Conservation (phyloP, 2,329 filamentous ascomycete genomes). For the Incumbomyces lentus region DNA sequence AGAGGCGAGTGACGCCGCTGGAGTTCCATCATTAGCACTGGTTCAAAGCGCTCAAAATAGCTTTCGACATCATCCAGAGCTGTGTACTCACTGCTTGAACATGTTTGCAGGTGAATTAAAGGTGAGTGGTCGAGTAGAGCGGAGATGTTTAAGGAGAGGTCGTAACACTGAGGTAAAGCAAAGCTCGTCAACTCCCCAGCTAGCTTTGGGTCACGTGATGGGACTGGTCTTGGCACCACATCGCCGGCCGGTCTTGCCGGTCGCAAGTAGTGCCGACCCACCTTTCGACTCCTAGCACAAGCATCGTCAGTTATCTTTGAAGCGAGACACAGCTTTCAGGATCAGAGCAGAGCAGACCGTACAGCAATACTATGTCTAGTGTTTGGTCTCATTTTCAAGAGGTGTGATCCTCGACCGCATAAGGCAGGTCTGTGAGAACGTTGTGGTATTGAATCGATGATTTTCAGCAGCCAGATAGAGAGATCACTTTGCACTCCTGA, state of each 20-base stretch:
- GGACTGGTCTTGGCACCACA: not conserved
- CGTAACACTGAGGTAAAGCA: constrained; percentile 4
- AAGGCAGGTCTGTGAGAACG: no score
- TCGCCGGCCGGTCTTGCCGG: not conserved
- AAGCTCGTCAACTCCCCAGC: not conserved
- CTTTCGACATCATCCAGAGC: constrained; percentile 2
- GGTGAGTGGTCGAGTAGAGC: constrained; percentile 6
- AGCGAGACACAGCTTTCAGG: no score
- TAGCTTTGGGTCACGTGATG: not conserved
- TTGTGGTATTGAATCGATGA: no score
- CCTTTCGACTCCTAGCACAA: no score
- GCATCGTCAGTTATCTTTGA: no score
- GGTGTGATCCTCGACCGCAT: no score
- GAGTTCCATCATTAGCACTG: constrained; percentile 20
- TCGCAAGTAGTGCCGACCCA: no score
- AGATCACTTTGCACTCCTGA: constrained; percentile 3
- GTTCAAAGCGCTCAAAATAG: constrained; percentile 28
- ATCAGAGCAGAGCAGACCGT: no score
- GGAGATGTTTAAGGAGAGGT: constrained; percentile 6
- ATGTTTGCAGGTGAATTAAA: constrained; percentile 35
- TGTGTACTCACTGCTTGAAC: constrained; percentile 49
- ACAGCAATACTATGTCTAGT: no score
- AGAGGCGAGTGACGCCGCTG: constrained; percentile 57
- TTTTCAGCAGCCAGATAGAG: no score
- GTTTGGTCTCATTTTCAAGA: no score